A percentile compares a stretch with the other conserved stretches of the same genome.
Conservation (phyloP, 306 rosid genomes). For the Pyrus betulifolia region DNA sequence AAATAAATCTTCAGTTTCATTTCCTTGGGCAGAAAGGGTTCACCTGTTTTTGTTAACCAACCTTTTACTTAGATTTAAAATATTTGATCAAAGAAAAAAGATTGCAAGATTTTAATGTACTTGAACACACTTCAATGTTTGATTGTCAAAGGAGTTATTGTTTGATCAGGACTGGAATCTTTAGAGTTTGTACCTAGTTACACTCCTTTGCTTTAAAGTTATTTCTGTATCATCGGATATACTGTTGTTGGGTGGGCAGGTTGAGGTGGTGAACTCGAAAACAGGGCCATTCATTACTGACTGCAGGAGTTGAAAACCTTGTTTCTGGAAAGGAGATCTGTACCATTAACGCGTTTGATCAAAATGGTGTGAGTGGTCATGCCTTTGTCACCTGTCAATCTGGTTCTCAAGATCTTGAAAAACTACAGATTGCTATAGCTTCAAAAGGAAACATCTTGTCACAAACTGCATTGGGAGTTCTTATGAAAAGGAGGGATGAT, state of each 20-base stretch:
- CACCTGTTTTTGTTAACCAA: not conserved
- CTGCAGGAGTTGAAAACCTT: conserved; percentile 19
- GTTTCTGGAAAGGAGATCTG: conserved; percentile 21
- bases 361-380: conserved; percentile 13
- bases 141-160: not conserved
- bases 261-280: conserved; percentile 25
- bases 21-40: too few relatives aligned
- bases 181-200: not conserved
- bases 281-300: conserved; percentile 16
- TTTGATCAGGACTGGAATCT: not conserved
- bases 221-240: conserved; percentile 15
- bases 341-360: conserved; percentile 24
- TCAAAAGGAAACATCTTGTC: conserved; percentile 42
- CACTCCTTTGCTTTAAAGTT: not conserved
- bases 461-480: conserved; percentile 44
- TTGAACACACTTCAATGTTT: not conserved
- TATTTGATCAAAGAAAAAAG: not conserved
- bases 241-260: conserved; percentile 33
- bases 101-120: not conserved
- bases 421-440: conserved; percentile 28
- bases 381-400: conserved; percentile 22
- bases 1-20: too few relatives aligned
- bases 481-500: conserved; percentile 45
- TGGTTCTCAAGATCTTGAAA: conserved; percentile 19
- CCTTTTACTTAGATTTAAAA: too few relatives aligned